phyloP scores from a whole-genome alignment of 148 eudicot genomes.

The Rhododendron ovatum region DNA sequence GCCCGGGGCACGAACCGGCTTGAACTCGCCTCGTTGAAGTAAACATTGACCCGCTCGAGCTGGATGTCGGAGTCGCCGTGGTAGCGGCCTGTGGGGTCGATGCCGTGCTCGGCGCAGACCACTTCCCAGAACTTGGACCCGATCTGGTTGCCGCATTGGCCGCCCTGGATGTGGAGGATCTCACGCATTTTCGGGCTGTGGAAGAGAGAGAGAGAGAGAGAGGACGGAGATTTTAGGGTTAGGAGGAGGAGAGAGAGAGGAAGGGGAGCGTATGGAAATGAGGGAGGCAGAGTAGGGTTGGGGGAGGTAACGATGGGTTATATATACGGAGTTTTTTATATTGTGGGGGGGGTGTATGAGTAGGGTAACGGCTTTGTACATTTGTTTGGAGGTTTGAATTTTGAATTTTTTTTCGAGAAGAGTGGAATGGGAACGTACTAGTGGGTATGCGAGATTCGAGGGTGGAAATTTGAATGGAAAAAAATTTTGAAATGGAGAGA shows the following conservation, averaged over 20 bases:
- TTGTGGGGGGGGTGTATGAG: not conserved
- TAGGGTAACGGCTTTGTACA: not conserved
- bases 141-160: slow-evolving; percentile 81
- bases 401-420: not conserved
- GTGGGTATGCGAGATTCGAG: slow-evolving; percentile 3
- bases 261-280: not conserved
- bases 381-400: not conserved
- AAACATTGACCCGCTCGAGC: slow-evolving; percentile 60
- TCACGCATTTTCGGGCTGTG: slow-evolving; percentile 49
- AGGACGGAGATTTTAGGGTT: not conserved
- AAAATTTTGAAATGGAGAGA: not conserved
- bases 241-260: not conserved
- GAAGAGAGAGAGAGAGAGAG: not conserved
- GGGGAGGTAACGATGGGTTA: not conserved
- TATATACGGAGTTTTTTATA: not conserved
- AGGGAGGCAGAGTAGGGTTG: not conserved
- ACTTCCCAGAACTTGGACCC: slow-evolving; percentile 87
- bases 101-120: slow-evolving; percentile 68
- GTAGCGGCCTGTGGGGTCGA: slow-evolving; percentile 60
- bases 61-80: slow-evolving; percentile 51
- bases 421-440: not conserved
- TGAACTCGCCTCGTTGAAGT: slow-evolving; percentile 62
- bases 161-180: slow-evolving; percentile 70
- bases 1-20: slow-evolving; percentile 67
- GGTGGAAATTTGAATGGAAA: not conserved